Percentiles rank a stretch among this genome's conserved stretches.
Conservation (phyloP, 2,329 filamentous ascomycete species). For the Ophiocordyceps australis region DNA sequence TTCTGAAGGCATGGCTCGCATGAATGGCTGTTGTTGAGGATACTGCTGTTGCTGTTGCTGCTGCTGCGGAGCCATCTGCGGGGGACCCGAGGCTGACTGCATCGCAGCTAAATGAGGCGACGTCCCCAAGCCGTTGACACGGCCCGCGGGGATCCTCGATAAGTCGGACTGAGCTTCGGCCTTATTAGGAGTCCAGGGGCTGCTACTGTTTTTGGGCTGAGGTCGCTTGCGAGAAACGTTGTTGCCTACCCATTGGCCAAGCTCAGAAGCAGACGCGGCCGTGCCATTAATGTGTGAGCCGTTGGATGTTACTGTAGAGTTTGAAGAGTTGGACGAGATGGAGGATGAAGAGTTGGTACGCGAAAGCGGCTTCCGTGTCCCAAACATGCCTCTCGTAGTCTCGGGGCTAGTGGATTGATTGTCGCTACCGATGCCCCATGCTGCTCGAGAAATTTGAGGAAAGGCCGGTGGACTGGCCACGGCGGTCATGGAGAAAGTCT, state of each 20-base stretch:
- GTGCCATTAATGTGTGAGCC: slow-evolving; percentile 45
- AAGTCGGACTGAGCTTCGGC: slow-evolving; percentile 28
- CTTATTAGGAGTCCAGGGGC: slow-evolving; percentile 29
- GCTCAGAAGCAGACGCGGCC: slow-evolving; percentile 25
- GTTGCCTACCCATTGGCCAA: slow-evolving; percentile 30
- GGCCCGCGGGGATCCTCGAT: slow-evolving; percentile 22
- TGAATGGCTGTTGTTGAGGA: no score
- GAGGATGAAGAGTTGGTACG: slow-evolving; percentile 86
- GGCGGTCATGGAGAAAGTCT: slow-evolving; percentile 41
- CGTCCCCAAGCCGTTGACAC: slow-evolving; percentile 21
- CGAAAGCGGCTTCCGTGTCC: slow-evolving; percentile 73
- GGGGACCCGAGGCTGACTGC: slow-evolving; percentile 12
- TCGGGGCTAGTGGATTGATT: slow-evolving; percentile 59
- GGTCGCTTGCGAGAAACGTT: slow-evolving; percentile 30
- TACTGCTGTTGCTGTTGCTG: no score
- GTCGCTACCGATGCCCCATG: slow-evolving; percentile 43
- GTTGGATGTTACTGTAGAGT: slow-evolving; percentile 44
- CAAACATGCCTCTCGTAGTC: slow-evolving; percentile 74
- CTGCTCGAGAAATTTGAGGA: slow-evolving; percentile 42
- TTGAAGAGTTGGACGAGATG: slow-evolving; percentile 46
- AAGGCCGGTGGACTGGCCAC: slow-evolving; percentile 48
- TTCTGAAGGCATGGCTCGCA: slow-evolving; percentile 47
- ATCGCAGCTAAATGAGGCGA: slow-evolving; percentile 14
- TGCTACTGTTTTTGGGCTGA: slow-evolving; percentile 29
- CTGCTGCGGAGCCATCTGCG: slow-evolving; percentile 21